These are phyloP conservation scores for Beauveria australis DNA, from an alignment of 2,329 filamentous ascomycete species.

Conservation along the genomic window DNA sequence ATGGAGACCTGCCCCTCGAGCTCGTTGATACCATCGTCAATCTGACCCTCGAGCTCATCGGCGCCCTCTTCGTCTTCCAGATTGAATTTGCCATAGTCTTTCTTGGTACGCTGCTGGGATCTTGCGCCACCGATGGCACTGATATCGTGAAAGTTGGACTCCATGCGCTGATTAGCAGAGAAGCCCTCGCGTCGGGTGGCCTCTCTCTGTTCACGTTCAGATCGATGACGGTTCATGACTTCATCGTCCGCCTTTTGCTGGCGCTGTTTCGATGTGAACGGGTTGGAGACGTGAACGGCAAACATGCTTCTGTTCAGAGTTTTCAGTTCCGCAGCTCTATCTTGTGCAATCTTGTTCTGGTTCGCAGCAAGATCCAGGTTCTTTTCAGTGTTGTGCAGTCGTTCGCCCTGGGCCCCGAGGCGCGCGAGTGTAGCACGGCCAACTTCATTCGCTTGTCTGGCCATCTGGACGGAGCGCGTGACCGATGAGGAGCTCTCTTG, in stretches of 20 bases:
- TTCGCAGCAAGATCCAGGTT: slow-evolving; percentile 74
- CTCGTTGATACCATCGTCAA: slow-evolving; percentile 54
- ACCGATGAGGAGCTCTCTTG: slow-evolving; percentile 53
- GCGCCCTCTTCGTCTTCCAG: slow-evolving; percentile 62
- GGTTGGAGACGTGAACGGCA: slow-evolving; percentile 68
- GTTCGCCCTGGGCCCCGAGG: slow-evolving; percentile 70
- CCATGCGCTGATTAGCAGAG: slow-evolving; percentile 44
- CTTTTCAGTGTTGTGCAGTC: slow-evolving; percentile 72
- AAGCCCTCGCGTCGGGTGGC: slow-evolving; percentile 47
- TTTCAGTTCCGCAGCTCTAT: slow-evolving; percentile 75
- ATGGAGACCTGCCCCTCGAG: slow-evolving; percentile 63
- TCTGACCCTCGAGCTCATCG: slow-evolving; percentile 39
- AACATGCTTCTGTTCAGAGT: slow-evolving; percentile 88
- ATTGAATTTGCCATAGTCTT: slow-evolving; percentile 56
- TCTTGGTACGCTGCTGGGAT: slow-evolving; percentile 27
- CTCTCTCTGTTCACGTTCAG: slow-evolving; percentile 58
- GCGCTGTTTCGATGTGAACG: slow-evolving; percentile 64
- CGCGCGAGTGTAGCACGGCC: slow-evolving; percentile 64
- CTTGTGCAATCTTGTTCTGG: slow-evolving; percentile 67
- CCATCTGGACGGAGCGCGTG: slow-evolving; percentile 32
- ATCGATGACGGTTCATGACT: slow-evolving; percentile 59
- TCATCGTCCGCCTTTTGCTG: slow-evolving; percentile 57
- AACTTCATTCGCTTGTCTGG: slow-evolving; percentile 40
- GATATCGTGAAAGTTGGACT: slow-evolving; percentile 38
- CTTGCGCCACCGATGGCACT: slow-evolving; percentile 18